Base-by-base conservation (phyloP, 179 eudicot species). In the Nepenthes alata region DNA sequence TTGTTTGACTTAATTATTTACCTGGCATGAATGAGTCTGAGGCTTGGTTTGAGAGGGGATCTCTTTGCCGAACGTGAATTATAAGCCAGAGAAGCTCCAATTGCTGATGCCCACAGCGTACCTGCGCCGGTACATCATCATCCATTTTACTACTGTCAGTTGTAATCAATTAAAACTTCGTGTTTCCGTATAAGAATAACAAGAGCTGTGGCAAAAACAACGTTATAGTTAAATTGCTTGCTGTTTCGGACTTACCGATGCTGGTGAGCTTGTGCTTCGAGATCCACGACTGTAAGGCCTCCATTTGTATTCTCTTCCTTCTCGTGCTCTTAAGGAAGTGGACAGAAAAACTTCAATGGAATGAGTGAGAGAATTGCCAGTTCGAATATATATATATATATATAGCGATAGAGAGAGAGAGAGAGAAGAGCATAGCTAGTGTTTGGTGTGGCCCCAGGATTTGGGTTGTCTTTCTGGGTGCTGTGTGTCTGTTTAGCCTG, bases 1-100 rank as follows among this genome's bases (percentile, higher is more conserved):
- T 25, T 25, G 25, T 25, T 25, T 25, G 25, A 25, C 25, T 25
- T 25, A 25, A 25, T 25, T 34, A 48, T 39, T 3, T 14, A 85
- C 91, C 93, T 85, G 6, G 95, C 91, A 79, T 87, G 95, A 59
- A 87, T 87, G 47, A 85, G 95, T 69, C 78, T 83, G 49, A 87
- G 83, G 66, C 95, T 87, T 0, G 95, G 91, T 77, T 85, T 87
- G n/a, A 83, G 70, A 8, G 79, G 37, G 14, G 86, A 64, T 58
- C 59, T 80, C 8, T 4, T 41, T 41, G 6, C 8, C 2, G 45
- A 41, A 7, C 45, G 45, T 12, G 91, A 85, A 66, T 71, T 72
- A 54, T 80, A 72, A 60, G 83, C 82, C 34, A 87, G 70, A 55
- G 95, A 87, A 53, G 82, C 75, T 62, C 86, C 91, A 14, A 85